A percentile compares a stretch with the other conserved stretches of the same genome.
Evolutionary conservation across 441 rosid genomes (phyloP).

Genomic region (Adansonia madagascariensis): DNA sequence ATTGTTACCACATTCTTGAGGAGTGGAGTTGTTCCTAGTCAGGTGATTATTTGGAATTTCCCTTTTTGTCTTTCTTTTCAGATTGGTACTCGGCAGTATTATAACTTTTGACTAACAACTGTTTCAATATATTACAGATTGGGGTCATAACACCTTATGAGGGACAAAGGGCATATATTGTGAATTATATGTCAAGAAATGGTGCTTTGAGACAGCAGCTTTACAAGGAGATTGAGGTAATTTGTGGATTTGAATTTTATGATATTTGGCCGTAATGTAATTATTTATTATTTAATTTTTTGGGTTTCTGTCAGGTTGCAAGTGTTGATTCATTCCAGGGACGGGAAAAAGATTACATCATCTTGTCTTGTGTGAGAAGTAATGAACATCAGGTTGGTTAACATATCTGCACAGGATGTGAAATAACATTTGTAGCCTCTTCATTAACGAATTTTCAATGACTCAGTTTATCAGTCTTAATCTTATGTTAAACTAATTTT

Average conservation of each 20-base stretch:
- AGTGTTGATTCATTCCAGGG: constrained; percentile 99
- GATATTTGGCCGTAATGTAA: constrained; percentile 18
- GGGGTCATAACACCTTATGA: constrained; percentile 99
- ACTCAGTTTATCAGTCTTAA: background rate
- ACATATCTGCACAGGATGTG: constrained; percentile 9
- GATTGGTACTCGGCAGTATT: constrained; percentile 18
- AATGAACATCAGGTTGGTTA: constrained; percentile 93
- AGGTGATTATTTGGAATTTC: constrained; percentile 46
- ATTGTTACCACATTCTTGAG: constrained; percentile 95
- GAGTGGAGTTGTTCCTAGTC: constrained; percentile 96
- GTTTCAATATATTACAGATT: constrained; percentile 52
- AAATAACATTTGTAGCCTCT: background rate
- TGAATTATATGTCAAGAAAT: constrained; percentile 95
- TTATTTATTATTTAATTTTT: constrained; percentile 28
- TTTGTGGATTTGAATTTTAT: constrained; percentile 1
- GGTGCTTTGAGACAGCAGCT: constrained; percentile 97
- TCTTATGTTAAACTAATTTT: constrained; percentile 15
- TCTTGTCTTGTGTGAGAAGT: constrained; percentile 98
- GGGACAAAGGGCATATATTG: constrained; percentile 99
- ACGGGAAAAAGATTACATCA: constrained; percentile 98
- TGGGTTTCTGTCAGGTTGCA: constrained; percentile 69
- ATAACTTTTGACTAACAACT: constrained; percentile 5
- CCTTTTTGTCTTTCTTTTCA: constrained; percentile 6
- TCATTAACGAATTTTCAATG: background rate
- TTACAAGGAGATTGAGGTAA: constrained; percentile 98